These are phyloP conservation scores for Tetrapyrgos nigripes DNA, from an alignment of 1,284 basidiomycete genomes.

Conservation along the genomic window DNA sequence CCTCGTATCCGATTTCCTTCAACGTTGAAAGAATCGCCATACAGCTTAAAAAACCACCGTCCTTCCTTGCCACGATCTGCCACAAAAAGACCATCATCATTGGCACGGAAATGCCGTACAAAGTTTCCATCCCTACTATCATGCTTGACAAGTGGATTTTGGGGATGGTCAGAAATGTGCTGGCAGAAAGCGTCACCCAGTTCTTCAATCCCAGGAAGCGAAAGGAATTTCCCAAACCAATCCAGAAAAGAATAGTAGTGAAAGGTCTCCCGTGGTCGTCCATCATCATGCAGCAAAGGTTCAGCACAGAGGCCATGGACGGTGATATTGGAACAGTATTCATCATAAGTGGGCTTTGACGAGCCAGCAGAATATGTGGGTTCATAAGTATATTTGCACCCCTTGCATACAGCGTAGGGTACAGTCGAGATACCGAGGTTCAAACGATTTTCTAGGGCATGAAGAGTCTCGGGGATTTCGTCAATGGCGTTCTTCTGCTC, in stretches of 20 bases:
- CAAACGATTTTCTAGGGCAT: not conserved
- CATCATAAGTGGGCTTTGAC: not conserved
- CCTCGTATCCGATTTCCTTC: conserved; percentile 13
- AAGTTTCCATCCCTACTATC: conserved; percentile 3
- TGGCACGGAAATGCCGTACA: not conserved
- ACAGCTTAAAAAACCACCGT: conserved; percentile 15
- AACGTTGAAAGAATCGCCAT: conserved; percentile 16
- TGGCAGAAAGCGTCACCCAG: conserved; percentile 14
- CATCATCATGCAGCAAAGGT: too few species aligned
- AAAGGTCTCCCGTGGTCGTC: not conserved
- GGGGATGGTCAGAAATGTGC: not conserved
- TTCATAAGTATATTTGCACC: not conserved
- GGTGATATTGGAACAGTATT: not conserved
- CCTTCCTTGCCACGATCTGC: conserved; percentile 13
- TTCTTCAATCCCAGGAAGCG: conserved; percentile 8
- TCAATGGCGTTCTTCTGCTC: not conserved
- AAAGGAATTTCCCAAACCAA: conserved; percentile 9
- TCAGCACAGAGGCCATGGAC: too few species aligned
- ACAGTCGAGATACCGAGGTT: not conserved
- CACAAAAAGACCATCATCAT: conserved; percentile 6
- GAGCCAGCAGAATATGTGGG: not conserved
- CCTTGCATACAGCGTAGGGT: not conserved
- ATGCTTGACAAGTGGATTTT: not conserved
- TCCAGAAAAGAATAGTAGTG: conserved; percentile 8
- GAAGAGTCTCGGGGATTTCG: conserved; percentile 2